Evolutionary conservation across 2,329 filamentous ascomycete genomes (phyloP).

Genomic region (Aspergillus melleus): DNA sequence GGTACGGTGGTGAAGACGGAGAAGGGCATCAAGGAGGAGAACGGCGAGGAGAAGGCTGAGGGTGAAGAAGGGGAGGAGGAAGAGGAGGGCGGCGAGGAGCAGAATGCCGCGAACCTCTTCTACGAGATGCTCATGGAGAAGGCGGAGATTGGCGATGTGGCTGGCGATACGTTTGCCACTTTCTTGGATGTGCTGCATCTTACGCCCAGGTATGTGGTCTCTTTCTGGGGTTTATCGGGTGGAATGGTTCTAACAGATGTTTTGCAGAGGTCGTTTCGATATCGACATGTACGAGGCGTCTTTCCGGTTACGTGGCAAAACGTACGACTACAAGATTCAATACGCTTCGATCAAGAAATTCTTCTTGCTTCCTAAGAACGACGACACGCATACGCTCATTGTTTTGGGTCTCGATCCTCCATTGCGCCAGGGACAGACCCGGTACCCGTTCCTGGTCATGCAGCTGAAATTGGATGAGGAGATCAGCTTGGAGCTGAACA

Average conservation of each 20-base stretch:
- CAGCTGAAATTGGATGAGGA: constrained; percentile 98
- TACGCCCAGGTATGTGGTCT: constrained; percentile 70
- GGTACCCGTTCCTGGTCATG: constrained; percentile 98
- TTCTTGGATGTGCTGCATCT: constrained; percentile 97
- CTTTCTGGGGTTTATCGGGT: not conserved
- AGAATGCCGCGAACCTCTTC: constrained; percentile 95
- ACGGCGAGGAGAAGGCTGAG: constrained; percentile 65
- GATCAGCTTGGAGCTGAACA: constrained; percentile 92
- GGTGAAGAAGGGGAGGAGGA: constrained; percentile 59
- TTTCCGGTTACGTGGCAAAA: constrained; percentile 95
- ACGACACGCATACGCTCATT: constrained; percentile 93
- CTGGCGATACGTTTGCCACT: constrained; percentile 96
- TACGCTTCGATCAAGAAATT: constrained; percentile 99
- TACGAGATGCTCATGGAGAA: constrained; percentile 98
- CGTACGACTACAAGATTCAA: constrained; percentile 99
- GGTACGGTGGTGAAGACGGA: constrained; percentile 75
- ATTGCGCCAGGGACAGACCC: constrained; percentile 91
- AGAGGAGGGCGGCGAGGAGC: constrained; percentile 73
- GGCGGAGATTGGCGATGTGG: constrained; percentile 97
- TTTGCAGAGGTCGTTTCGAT: constrained; percentile 87
- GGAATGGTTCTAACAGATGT: constrained; percentile 14
- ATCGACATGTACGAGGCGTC: constrained; percentile 99
- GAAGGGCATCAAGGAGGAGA: constrained; percentile 63
- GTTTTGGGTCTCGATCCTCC: constrained; percentile 93
- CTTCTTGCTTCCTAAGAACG: constrained; percentile 97